Conservation (phyloP, 1,284 basidiomycete species). For the Microbotryum saponariae region DNA sequence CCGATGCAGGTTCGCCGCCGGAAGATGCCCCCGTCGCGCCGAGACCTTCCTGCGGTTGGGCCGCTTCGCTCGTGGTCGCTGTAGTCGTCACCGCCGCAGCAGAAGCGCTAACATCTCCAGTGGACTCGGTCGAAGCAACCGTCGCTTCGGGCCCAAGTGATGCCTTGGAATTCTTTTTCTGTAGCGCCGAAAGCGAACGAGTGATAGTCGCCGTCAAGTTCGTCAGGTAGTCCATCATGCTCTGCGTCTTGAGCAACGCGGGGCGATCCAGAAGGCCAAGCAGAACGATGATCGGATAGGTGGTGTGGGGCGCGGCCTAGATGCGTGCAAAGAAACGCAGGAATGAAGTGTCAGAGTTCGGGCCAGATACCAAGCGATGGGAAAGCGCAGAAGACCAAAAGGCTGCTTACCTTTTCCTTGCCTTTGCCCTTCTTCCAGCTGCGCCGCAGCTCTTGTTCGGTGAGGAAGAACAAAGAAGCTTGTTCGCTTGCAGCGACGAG, state of each 20-base stretch:
- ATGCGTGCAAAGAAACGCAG: background rate
- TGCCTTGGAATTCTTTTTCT: conserved; percentile 38
- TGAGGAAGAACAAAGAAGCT: conserved; percentile 84
- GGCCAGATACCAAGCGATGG: too few species aligned
- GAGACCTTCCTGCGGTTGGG: conserved; percentile 33
- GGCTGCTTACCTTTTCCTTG: conserved; percentile 57
- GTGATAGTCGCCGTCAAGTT: conserved; percentile 76
- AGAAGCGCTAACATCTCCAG: conserved; percentile 1
- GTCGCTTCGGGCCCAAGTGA: conserved; percentile 23
- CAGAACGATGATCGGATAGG: conserved; percentile 68
- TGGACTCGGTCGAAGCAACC: conserved; percentile 1
- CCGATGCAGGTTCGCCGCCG: background rate
- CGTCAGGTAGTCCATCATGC: conserved; percentile 85
- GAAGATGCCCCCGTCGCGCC: background rate
- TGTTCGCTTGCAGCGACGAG: conserved; percentile 76
- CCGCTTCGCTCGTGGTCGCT: background rate
- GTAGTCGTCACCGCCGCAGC: conserved; percentile 3
- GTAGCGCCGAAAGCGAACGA: conserved; percentile 54
- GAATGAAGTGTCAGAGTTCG: conserved; percentile 49
- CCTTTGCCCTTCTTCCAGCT: conserved; percentile 78
- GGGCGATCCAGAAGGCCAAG: conserved; percentile 78
- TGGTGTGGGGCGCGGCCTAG: conserved; percentile 18
- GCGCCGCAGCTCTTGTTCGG: conserved; percentile 71
- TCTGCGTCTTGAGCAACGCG: conserved; percentile 70
- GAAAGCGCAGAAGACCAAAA: too few species aligned